Evolutionary conservation across 768 basidiomycete genomes (phyloP).

Genomic region (Tricholoma saponaceum): DNA sequence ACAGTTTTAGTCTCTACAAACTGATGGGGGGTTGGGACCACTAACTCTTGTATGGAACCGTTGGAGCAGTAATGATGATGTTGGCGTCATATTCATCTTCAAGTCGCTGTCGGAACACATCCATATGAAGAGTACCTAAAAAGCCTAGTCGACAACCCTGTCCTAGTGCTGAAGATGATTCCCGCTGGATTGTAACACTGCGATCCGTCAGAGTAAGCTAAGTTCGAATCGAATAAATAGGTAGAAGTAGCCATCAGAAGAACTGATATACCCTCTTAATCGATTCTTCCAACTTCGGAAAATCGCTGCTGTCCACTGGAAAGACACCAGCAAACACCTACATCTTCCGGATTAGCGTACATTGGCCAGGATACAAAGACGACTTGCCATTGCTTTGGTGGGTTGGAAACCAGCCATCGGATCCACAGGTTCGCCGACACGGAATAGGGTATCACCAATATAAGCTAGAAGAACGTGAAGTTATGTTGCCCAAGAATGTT

Average conservation of each 20-base stretch:
- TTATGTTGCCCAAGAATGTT: neutral
- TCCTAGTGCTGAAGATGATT: constrained; percentile 90
- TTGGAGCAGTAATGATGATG: constrained; percentile 93
- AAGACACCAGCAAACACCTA: constrained; percentile 95
- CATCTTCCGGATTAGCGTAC: constrained; percentile 1
- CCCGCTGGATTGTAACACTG: constrained; percentile 85
- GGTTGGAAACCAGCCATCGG: constrained; percentile 90
- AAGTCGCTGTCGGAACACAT: constrained; percentile 90
- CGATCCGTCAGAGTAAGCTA: constrained; percentile 84
- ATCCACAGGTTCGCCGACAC: constrained; percentile 65
- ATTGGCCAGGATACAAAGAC: neutral
- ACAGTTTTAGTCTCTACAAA: constrained; percentile 4
- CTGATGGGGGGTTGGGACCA: constrained; percentile 7
- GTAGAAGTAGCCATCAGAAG: constrained; percentile 4
- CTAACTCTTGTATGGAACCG: constrained; percentile 87
- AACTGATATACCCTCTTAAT: constrained; percentile 67
- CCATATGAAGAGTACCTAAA: constrained; percentile 94
- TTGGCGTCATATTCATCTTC: constrained; percentile 97
- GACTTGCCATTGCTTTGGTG: constrained; percentile 84
- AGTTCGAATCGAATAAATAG: constrained; percentile 10
- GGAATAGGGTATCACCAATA: constrained; percentile 91
- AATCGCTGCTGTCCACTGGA: constrained; percentile 88
- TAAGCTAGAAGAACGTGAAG: constrained; percentile 50
- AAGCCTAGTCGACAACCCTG: constrained; percentile 96
- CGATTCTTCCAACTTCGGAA: constrained; percentile 92